phyloP scores from a whole-genome alignment of 352 stramenopile species.

The Globisporangium paroecandrum region DNA sequence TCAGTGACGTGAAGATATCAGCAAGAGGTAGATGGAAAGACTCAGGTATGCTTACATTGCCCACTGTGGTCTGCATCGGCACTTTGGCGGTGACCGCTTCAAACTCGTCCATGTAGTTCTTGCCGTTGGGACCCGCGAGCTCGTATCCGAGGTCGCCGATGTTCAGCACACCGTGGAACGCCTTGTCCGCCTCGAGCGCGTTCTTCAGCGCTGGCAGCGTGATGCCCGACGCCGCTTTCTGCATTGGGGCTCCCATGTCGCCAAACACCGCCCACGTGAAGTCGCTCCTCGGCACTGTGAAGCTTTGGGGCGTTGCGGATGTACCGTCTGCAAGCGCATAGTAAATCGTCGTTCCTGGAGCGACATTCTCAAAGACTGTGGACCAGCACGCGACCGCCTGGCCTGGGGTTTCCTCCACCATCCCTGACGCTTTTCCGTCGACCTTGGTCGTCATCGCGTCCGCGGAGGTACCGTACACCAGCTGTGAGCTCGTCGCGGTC shows the following conservation, averaged over 20 bases:
- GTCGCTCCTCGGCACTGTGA: conserved; percentile 36
- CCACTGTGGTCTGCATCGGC: conserved; percentile 71
- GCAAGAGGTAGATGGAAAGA: background rate
- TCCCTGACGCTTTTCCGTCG: conserved; percentile 29
- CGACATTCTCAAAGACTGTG: conserved; percentile 41
- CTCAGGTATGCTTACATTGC: conserved; percentile 42
- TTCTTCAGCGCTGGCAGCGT: conserved; percentile 63
- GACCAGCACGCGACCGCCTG: conserved; percentile 55
- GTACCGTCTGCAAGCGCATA: conserved; percentile 44
- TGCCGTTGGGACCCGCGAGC: conserved; percentile 48
- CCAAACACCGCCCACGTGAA: conserved; percentile 80
- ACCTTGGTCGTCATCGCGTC: conserved; percentile 33
- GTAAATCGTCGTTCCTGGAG: conserved; percentile 47
- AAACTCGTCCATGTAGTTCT: conserved; percentile 76
- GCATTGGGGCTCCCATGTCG: conserved; percentile 54
- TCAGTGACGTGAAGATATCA: background rate
- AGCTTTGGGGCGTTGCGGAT: conserved; percentile 27
- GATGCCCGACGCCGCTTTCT: conserved; percentile 52
- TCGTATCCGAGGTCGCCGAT: conserved; percentile 75
- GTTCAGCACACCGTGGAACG: conserved; percentile 64
- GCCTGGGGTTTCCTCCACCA: conserved; percentile 43
- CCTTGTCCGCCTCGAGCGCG: conserved; percentile 27
- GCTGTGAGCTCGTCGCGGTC: conserved; percentile 27
- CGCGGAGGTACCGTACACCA: conserved; percentile 43
- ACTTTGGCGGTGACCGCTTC: conserved; percentile 52